Percentiles rank a stretch among this genome's conserved stretches.
Conservation (phyloP, 306 rosid species). For the Cucurbita moschata region DNA sequence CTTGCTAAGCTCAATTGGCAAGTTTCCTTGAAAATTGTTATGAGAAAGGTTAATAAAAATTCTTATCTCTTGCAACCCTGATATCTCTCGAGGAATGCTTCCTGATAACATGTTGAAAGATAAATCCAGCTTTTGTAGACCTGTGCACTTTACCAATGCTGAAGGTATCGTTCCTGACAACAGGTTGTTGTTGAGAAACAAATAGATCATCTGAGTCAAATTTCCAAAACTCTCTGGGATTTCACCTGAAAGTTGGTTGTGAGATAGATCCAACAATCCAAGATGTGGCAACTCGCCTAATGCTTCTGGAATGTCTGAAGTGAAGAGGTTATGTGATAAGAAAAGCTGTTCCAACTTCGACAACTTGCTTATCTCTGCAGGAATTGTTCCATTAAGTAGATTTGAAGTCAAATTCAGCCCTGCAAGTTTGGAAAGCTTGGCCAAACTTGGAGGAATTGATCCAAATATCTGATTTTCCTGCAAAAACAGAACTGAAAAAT, state of each 20-base stretch:
- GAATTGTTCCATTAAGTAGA: slow-evolving; percentile 36
- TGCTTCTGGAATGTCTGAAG: slow-evolving; percentile 25
- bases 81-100: slow-evolving; percentile 28
- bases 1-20: slow-evolving; percentile 60
- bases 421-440: slow-evolving; percentile 31
- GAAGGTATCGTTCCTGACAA: slow-evolving; percentile 48
- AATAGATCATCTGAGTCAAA: slow-evolving; percentile 18
- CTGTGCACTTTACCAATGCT: slow-evolving; percentile 30
- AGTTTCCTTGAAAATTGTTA: slow-evolving; percentile 43
- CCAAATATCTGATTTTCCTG: slow-evolving; percentile 53
- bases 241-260: slow-evolving; percentile 32
- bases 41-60: slow-evolving; percentile 54
- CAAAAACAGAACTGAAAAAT: slow-evolving; percentile 12
- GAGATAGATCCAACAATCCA: slow-evolving; percentile 49
- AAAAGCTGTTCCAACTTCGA: slow-evolving; percentile 35
- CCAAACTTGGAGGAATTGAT: slow-evolving; percentile 36
- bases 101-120: slow-evolving; percentile 49
- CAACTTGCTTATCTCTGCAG: slow-evolving; percentile 22
- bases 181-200: slow-evolving; percentile 56
- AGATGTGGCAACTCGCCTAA: slow-evolving; percentile 22
- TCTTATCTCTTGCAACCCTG: slow-evolving; percentile 46
- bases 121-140: slow-evolving; percentile 48
- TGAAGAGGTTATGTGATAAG: slow-evolving; percentile 37
- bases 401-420: slow-evolving; percentile 43
- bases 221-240: slow-evolving; percentile 42